A percentile compares a stretch with the other conserved stretches of the same genome.
phyloP scores from a whole-genome alignment of 2,329 filamentous ascomycete genomes.

The Exophiala dermatitidis region DNA sequence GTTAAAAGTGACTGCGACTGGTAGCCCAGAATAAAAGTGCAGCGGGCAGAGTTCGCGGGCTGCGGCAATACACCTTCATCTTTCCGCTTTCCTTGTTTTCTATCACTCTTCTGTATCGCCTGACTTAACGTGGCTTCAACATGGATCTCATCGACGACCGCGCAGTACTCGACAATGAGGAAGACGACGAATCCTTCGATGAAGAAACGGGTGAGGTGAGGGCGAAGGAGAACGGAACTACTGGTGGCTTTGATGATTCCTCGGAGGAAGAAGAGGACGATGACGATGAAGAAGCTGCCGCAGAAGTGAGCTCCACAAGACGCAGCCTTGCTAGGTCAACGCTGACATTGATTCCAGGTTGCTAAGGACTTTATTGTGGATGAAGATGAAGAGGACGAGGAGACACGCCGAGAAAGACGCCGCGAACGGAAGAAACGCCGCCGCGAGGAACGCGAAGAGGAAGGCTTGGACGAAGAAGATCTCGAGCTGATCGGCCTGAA shows the following conservation, averaged over 20 bases:
- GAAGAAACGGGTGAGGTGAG: conserved; percentile 62
- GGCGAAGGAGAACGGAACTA: conserved; percentile 35
- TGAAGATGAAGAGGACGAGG: conserved; percentile 77
- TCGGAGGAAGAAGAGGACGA: conserved; percentile 90
- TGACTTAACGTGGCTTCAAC: not conserved
- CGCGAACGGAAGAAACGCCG: conserved; percentile 71
- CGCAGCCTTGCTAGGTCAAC: not conserved
- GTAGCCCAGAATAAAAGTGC: not conserved
- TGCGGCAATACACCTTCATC: not conserved
- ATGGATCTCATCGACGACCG: conserved; percentile 64
- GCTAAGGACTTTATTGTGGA: conserved; percentile 95
- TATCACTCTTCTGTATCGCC: not conserved
- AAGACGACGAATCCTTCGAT: conserved; percentile 73
- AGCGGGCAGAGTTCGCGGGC: not conserved
- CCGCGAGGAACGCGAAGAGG: conserved; percentile 69
- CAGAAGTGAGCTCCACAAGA: conserved; percentile 50
- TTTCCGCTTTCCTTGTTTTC: not conserved
- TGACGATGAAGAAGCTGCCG: conserved; percentile 80
- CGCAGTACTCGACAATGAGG: conserved; percentile 79
- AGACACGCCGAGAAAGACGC: conserved; percentile 56
- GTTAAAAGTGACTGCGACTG: not conserved
- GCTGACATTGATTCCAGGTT: conserved; percentile 49
- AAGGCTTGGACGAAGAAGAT: conserved; percentile 86
- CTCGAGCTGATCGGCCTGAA: conserved; percentile 78
- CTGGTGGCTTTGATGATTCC: conserved; percentile 63